Percentiles rank a stretch among this genome's conserved stretches.
Conservation (phyloP, 495 filamentous ascomycete species). For the Achaetomiella virescens region DNA sequence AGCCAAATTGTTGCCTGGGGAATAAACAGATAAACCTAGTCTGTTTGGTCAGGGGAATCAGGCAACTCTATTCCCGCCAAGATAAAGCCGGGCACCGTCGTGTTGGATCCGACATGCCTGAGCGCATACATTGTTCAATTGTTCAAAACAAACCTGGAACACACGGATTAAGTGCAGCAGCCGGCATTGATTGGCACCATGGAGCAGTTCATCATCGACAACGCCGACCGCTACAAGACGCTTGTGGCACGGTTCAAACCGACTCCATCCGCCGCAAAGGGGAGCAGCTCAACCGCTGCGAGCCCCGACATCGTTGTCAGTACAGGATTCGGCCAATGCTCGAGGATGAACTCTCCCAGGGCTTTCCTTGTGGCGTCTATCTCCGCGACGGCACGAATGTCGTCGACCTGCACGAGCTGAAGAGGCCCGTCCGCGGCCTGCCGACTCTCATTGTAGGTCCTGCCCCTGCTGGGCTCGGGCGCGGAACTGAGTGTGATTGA, state of each 20-base stretch:
- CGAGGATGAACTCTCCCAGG: constrained; percentile 14
- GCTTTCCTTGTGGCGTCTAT: constrained; percentile 14
- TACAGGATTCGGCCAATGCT: constrained; percentile 20
- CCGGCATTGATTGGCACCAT: too few species aligned
- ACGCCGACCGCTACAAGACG: constrained; percentile 18
- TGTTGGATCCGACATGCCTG: too few species aligned
- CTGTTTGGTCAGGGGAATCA: neutral
- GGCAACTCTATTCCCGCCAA: neutral
- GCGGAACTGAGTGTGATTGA: neutral
- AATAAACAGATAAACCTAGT: too few species aligned
- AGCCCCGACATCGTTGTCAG: constrained; percentile 19
- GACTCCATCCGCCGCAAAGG: neutral
- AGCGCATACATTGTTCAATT: neutral
- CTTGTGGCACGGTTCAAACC: constrained; percentile 20
- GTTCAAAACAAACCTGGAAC: too few species aligned
- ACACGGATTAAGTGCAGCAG: too few species aligned
- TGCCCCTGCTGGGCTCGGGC: neutral
- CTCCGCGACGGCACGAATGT: constrained; percentile 2
- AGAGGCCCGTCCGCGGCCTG: constrained; percentile 10
- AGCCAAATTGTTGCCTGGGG: too few species aligned
- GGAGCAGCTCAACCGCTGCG: neutral
- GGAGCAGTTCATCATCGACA: constrained; percentile 22
- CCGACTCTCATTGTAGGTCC: constrained; percentile 12
- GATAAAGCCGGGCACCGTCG: too few species aligned
- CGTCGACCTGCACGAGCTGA: constrained; percentile 20